Base-by-base conservation (phyloP, 1,139 yeast species). In the Hemisphaericaspora xylofermentans region DNA sequence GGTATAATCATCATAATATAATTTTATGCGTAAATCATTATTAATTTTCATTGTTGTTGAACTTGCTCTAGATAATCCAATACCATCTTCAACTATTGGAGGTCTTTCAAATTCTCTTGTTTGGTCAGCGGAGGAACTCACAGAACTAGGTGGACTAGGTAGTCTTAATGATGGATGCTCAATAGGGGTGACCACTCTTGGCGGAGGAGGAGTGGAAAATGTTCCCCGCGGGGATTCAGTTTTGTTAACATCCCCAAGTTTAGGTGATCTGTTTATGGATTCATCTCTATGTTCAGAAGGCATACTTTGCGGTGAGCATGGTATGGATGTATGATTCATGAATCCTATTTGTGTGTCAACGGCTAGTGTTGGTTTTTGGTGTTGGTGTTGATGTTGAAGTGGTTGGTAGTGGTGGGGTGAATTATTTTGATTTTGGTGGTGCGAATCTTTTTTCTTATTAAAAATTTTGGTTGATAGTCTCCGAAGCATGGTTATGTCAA, bases 1-100 rank as follows among this genome's bases (percentile, higher is more conserved):
- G 15, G 34, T 31, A 31, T 31, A 31, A 31, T 31, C 34, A 31
- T 31, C 34, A 19, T 31, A 31, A 19, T 6, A 31, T 31, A 31
- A 12, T 19, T 31, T 31, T 5, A 31, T 31, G 5, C 16, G 5
- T 31, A 31, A 31, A 18, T 31, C 34, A 19, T 31, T 31, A 31
- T 31, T 15, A 4, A 31, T n/a, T 13, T 31, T 31, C n/a, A 31
- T 7, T 2, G 34, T 31, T 2, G 33, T 19, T 9, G 27, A 24
- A 24, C 13, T 26, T 15, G 29, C 4, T 26, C 29, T n/a, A 4
- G 29, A 13, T 13, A 26, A 4, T 13, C 29, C 16, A 5, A 26
- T 5, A n/a, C 13, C 29, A 13, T 10, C 16, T 13, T 26, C 29
- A 26, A 10, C 16, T 16, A 29, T 6, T 15, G 32, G 32, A 3